A percentile compares a stretch with the other conserved stretches of the same genome.
phyloP scores from a whole-genome alignment of 441 rosid genomes.

The Bocquillonia castaneifolia region DNA sequence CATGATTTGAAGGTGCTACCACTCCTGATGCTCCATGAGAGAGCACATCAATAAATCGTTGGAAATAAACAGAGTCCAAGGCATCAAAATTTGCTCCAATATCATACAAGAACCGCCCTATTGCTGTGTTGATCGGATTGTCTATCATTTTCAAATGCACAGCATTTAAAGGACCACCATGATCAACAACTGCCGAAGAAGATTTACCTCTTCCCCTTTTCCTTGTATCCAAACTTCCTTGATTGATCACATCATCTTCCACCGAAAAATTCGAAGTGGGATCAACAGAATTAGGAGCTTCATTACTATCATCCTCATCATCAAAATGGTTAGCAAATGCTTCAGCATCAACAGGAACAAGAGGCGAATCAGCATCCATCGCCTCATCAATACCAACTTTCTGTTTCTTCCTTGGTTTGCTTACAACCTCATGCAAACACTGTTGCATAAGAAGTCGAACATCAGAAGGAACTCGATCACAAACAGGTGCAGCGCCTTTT shows the following conservation, averaged over 20 bases:
- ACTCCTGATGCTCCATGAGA: slow-evolving; percentile 46
- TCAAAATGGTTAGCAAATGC: slow-evolving; percentile 23
- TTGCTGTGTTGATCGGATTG: slow-evolving; percentile 39
- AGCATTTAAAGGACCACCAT: slow-evolving; percentile 6
- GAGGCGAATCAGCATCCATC: slow-evolving; percentile 25
- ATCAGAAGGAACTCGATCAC: slow-evolving; percentile 60
- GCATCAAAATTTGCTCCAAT: slow-evolving; percentile 73
- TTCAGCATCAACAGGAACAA: slow-evolving; percentile 33
- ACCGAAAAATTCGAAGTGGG: slow-evolving; percentile 30
- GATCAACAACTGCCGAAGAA: slow-evolving; percentile 27
- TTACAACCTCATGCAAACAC: slow-evolving; percentile 56
- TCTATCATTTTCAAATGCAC: slow-evolving; percentile 33
- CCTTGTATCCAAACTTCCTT: slow-evolving; percentile 41
- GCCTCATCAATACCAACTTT: slow-evolving; percentile 36
- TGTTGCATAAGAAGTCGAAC: slow-evolving; percentile 58
- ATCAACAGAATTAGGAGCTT: slow-evolving; percentile 25
- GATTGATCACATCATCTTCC: slow-evolving; percentile 35
- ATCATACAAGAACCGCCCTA: slow-evolving; percentile 73
- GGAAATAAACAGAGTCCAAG: slow-evolving; percentile 63
- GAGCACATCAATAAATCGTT: slow-evolving; percentile 57
- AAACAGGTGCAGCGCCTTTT: slow-evolving; percentile 74
- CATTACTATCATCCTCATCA: slow-evolving; percentile 32
- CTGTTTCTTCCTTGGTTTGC: slow-evolving; percentile 53
- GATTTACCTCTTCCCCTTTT: slow-evolving; percentile 38
- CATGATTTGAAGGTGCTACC: slow-evolving; percentile 49